Conservation (phyloP, 441 rosid genomes). For the Adansonia gregorii region DNA sequence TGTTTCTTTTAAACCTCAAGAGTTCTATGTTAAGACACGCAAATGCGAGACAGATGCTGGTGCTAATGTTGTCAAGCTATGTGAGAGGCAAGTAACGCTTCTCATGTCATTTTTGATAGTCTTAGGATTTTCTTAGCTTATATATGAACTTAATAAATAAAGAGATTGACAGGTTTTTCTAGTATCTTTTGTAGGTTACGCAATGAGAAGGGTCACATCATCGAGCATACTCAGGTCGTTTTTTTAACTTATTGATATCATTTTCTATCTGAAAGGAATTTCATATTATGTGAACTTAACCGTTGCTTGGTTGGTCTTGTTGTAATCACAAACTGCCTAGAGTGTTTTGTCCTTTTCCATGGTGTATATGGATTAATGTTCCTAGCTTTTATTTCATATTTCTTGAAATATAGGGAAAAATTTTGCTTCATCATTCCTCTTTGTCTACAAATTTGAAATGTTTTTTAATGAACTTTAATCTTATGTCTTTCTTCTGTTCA, state of each 20-base stretch:
- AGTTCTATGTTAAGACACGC: constrained; percentile 73
- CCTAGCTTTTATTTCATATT: neutral
- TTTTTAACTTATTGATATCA: constrained; percentile 14
- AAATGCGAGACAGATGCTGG: constrained; percentile 90
- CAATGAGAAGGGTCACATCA: constrained; percentile 71
- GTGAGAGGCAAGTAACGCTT: constrained; percentile 64
- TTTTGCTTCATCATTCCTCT: constrained; percentile 5
- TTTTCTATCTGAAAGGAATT: neutral
- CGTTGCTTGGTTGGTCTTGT: constrained; percentile 7
- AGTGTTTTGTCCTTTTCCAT: neutral
- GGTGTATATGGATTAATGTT: neutral
- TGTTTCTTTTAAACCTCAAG: constrained; percentile 89
- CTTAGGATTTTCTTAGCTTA: neutral
- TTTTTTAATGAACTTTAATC: neutral
- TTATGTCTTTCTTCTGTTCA: neutral
- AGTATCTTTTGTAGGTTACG: constrained; percentile 57
- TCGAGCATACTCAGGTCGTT: constrained; percentile 71
- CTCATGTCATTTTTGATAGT: neutral
- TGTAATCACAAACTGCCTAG: constrained; percentile 5
- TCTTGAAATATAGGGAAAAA: constrained; percentile 1
- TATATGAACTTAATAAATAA: neutral
- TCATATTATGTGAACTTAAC: constrained; percentile 7
- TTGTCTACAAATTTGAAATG: neutral
- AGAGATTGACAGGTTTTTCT: constrained; percentile 27
- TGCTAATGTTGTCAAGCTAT: constrained; percentile 66